A percentile compares a stretch with the other conserved stretches of the same genome.
These are phyloP conservation scores for Hypsizygus ulmarius DNA, from an alignment of 1,284 basidiomycete genomes.

Conservation along the genomic window DNA sequence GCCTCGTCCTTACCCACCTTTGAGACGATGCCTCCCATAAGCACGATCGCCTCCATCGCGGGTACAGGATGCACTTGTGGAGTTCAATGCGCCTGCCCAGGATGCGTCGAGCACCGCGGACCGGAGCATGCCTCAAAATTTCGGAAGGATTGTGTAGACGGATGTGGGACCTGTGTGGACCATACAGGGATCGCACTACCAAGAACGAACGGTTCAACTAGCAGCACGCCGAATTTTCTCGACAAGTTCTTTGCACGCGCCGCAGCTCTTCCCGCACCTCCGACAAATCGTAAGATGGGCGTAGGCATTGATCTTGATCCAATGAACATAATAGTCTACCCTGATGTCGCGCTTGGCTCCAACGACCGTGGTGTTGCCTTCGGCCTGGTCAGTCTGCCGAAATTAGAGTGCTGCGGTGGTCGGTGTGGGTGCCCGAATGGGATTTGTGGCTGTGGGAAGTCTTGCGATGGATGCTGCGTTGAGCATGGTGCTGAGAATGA, in stretches of 20 bases:
- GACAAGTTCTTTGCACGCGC: constrained; percentile 65
- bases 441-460: constrained; percentile 48
- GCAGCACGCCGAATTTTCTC: constrained; percentile 38
- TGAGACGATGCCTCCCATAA: constrained; percentile 57
- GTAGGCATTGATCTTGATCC: constrained; percentile 41
- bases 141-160: constrained; percentile 53
- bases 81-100: constrained; percentile 66
- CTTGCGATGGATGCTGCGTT: constrained; percentile 50
- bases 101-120: constrained; percentile 67
- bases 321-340: constrained; percentile 48
- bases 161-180: constrained; percentile 69
- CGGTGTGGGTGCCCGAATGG: constrained; percentile 53
- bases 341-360: constrained; percentile 33
- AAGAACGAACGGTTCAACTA: constrained; percentile 16
- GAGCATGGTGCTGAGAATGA: constrained; percentile 23
- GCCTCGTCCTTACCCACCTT: constrained; percentile 41
- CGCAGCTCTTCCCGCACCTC: constrained; percentile 55
- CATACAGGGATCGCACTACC: constrained; percentile 45
- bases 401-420: constrained; percentile 64
- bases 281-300: constrained; percentile 39
- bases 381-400: constrained; percentile 56
- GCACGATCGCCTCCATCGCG: constrained; percentile 51
- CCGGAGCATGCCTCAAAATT: constrained; percentile 41
- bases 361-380: constrained; percentile 40
- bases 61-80: constrained; percentile 72